Conservation (phyloP, 176 grass and related monocot genomes). For the Lolium rigidum region DNA sequence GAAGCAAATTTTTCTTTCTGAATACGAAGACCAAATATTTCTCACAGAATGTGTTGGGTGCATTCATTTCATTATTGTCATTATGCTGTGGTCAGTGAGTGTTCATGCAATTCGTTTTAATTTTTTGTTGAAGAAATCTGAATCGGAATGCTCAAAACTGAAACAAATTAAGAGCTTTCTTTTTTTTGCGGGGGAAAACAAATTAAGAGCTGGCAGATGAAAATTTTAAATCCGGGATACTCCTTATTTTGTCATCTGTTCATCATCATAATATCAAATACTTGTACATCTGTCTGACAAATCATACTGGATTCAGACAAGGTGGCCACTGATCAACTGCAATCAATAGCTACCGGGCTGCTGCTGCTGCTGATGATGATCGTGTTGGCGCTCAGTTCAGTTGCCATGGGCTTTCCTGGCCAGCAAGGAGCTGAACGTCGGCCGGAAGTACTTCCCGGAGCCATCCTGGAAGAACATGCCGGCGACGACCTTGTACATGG, state of each 20-base stretch:
- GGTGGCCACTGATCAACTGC: background rate
- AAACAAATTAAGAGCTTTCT: too few relatives aligned
- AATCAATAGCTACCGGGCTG: background rate
- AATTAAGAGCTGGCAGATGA: too few relatives aligned
- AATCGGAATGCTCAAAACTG: background rate
- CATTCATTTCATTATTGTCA: conserved; percentile 1
- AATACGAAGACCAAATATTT: conserved; percentile 28
- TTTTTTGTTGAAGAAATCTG: too few relatives aligned
- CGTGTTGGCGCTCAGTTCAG: background rate
- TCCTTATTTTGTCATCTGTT: conserved; percentile 18
- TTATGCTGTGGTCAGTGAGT: too few relatives aligned
- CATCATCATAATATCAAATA: background rate
- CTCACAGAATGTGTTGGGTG: background rate
- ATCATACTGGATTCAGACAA: conserved; percentile 3
- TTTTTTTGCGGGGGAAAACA: too few relatives aligned
- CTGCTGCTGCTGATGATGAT: background rate
- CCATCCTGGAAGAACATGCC: conserved; percentile 68
- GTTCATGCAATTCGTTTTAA: too few relatives aligned
- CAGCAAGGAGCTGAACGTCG: conserved; percentile 61
- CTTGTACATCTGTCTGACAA: background rate
- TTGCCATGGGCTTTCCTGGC: conserved; percentile 50
- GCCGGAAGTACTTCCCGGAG: conserved; percentile 55
- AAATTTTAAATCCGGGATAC: background rate
- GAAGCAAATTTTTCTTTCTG: conserved; percentile 30
- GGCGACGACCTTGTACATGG: conserved; percentile 81